These are phyloP conservation scores for Dendrothele bispora DNA, from an alignment of 768 basidiomycete species.

Conservation along the genomic window DNA sequence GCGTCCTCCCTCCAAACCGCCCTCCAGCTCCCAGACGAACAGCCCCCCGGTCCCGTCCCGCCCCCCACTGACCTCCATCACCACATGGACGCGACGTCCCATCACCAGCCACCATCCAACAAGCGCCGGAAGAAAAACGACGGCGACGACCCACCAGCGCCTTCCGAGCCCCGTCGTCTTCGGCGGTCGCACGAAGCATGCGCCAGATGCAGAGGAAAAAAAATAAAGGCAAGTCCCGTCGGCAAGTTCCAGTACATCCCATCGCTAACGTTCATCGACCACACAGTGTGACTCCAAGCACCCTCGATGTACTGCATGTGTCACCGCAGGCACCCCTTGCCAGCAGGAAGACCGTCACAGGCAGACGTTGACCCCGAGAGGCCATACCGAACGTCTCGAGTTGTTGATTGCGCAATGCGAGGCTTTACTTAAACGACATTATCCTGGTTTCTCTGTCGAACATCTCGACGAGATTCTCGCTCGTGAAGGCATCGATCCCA, in stretches of 20 bases:
- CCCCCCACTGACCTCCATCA: no score
- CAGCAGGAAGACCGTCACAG: slow-evolving; percentile 88
- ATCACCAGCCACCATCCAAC: no score
- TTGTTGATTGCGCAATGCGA: slow-evolving; percentile 77
- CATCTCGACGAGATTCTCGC: slow-evolving; percentile 64
- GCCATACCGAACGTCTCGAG: slow-evolving; percentile 82
- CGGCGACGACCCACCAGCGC: slow-evolving; percentile 46
- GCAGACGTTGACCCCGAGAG: slow-evolving; percentile 82
- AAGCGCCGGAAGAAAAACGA: slow-evolving; percentile 65
- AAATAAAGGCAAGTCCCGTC: slow-evolving; percentile 89
- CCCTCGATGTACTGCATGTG: slow-evolving; percentile 83
- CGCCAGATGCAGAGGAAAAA: slow-evolving; percentile 92
- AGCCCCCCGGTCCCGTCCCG: no score
- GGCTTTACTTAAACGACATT: slow-evolving; percentile 72
- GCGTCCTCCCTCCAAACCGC: no score
- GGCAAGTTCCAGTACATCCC: slow-evolving; percentile 73
- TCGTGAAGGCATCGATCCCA: slow-evolving; percentile 65
- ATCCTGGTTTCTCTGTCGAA: slow-evolving; percentile 66
- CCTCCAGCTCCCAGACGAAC: no score
- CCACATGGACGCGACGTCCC: no score
- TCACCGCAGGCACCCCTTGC: slow-evolving; percentile 75
- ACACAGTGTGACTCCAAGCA: slow-evolving; percentile 87
- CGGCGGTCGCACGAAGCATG: slow-evolving; percentile 90
- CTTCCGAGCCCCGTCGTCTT: slow-evolving; percentile 76
- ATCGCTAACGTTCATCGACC: slow-evolving; percentile 28